phyloP scores from a whole-genome alignment of 495 filamentous ascomycete genomes.

The Hamigera avellanea region DNA sequence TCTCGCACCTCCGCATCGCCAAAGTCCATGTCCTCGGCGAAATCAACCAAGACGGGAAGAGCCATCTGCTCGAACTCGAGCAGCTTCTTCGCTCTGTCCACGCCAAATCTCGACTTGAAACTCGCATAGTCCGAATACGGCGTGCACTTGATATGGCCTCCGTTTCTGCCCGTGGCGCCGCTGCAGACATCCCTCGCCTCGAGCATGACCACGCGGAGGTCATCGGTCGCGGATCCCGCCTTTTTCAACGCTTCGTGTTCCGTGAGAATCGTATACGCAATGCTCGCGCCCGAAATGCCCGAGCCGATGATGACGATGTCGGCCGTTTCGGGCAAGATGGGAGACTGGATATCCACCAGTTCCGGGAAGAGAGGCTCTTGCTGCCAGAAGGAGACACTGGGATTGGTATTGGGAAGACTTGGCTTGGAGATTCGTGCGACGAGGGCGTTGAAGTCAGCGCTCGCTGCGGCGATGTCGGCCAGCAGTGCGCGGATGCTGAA shows the following conservation, averaged over 20 bases:
- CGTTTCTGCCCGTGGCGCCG: constrained; percentile 62
- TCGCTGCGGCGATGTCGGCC: too few relatives aligned
- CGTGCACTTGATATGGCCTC: constrained; percentile 23
- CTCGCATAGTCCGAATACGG: constrained; percentile 11
- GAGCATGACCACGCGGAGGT: constrained; percentile 24
- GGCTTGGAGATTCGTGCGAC: constrained; percentile 3
- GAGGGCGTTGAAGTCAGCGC: too few relatives aligned
- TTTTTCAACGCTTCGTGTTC: constrained; percentile 28
- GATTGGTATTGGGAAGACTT: constrained; percentile 37
- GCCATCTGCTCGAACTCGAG: constrained; percentile 1
- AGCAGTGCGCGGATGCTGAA: too few relatives aligned
- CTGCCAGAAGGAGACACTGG: constrained; percentile 58
- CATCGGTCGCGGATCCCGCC: too few relatives aligned
- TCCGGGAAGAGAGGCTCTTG: constrained; percentile 32
- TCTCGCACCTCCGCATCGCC: constrained; percentile 15
- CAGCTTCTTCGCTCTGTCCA: too few relatives aligned
- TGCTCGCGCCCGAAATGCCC: constrained; percentile 53
- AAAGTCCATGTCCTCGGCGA: constrained; percentile 2
- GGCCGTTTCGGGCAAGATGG: constrained; percentile 29
- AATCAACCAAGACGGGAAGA: constrained; percentile 3
- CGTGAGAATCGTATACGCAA: constrained; percentile 46
- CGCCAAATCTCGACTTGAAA: constrained; percentile 5
- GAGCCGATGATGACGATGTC: constrained; percentile 58
- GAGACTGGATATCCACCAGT: constrained; percentile 40
- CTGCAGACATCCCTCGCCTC: constrained; percentile 73